A percentile compares a stretch with the other conserved stretches of the same genome.
Evolutionary conservation across 495 filamentous ascomycete genomes (phyloP).

Genomic region (Xylaria longipes): DNA sequence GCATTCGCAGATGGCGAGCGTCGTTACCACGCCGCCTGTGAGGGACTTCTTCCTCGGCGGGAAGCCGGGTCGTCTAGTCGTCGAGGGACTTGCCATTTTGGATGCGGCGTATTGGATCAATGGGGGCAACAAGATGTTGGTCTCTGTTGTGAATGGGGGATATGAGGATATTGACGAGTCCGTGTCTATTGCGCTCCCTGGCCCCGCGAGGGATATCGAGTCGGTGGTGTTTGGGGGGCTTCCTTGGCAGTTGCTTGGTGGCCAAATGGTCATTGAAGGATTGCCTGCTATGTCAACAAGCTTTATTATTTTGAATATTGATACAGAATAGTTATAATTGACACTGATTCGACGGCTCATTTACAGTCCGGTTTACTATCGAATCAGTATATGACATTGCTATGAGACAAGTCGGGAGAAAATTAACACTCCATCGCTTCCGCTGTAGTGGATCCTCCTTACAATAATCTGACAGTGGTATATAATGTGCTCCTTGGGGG

Average conservation of each 20-base stretch:
- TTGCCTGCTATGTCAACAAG: constrained; percentile 36
- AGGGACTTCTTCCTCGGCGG: constrained; percentile 52
- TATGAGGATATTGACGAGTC: constrained; percentile 34
- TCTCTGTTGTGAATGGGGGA: constrained; percentile 53
- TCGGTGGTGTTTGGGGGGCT: constrained; percentile 33
- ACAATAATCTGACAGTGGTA: neutral
- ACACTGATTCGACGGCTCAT: neutral
- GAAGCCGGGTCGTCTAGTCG: constrained; percentile 31
- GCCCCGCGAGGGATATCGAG: constrained; percentile 11
- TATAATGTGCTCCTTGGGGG: neutral
- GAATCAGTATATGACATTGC: neutral
- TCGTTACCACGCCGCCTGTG: constrained; percentile 47
- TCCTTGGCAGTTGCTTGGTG: constrained; percentile 31
- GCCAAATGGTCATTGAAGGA: constrained; percentile 19
- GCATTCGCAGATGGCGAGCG: constrained; percentile 53
- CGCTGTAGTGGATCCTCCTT: neutral
- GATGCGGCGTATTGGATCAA: constrained; percentile 54
- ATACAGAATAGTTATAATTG: neutral
- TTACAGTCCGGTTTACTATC: neutral
- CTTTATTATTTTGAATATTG: constrained; percentile 33
- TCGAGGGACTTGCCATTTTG: constrained; percentile 37
- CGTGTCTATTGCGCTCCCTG: constrained; percentile 38
- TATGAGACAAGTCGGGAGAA: neutral
- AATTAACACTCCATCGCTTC: neutral
- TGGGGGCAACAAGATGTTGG: constrained; percentile 45